Conservation (phyloP, 108 stramenopile species). For the Conticribra guillardii region DNA sequence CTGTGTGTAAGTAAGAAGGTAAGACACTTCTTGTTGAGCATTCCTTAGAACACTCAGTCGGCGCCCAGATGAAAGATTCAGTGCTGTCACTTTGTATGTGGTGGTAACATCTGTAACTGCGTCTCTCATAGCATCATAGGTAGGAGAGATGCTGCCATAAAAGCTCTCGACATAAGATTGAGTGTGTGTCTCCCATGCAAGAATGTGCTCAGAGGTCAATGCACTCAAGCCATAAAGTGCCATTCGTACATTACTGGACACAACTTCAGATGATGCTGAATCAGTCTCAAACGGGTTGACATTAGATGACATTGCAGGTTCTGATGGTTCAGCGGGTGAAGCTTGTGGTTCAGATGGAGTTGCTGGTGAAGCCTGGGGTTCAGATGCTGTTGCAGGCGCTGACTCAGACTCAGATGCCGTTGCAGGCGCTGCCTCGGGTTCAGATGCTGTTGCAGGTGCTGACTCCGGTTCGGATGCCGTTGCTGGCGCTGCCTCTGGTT, state of each 20-base stretch:
- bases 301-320: no score
- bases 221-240: slow-evolving; percentile 34
- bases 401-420: not conserved
- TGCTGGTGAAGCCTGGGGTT: not conserved
- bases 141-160: slow-evolving; percentile 13
- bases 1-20: slow-evolving; percentile 40
- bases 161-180: slow-evolving; percentile 19
- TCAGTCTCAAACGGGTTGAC: no score
- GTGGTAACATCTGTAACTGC: slow-evolving; percentile 27
- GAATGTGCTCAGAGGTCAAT: slow-evolving; percentile 27
- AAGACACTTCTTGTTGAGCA: slow-evolving; percentile 7
- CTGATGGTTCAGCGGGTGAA: not conserved
- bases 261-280: slow-evolving; percentile 12
- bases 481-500: slow-evolving; percentile 15
- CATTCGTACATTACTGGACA: slow-evolving; percentile 40
- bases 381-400: not conserved
- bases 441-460: slow-evolving; percentile 3
- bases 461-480: slow-evolving; percentile 8
- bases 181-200: slow-evolving; percentile 32
- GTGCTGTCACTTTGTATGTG: slow-evolving; percentile 21
- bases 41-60: slow-evolving; percentile 16
- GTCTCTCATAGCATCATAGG: slow-evolving; percentile 6
- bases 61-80: slow-evolving; percentile 20
- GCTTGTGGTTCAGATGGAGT: slow-evolving; percentile 9
- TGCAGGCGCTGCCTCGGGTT: slow-evolving; percentile 5